Base-by-base conservation (phyloP, 805 yeast species). In the Pichia eremophila region DNA sequence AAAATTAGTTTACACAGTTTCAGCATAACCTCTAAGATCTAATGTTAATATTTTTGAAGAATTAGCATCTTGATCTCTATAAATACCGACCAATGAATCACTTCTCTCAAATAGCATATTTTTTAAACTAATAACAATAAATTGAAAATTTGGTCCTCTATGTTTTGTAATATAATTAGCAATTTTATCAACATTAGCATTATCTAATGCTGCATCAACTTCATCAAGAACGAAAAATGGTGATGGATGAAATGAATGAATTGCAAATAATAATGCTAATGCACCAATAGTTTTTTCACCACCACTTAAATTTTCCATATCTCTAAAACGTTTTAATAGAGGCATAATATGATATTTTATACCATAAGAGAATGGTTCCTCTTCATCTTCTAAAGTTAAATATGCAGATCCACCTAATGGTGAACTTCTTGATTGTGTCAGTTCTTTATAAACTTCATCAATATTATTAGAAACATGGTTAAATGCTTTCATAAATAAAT, bases 241-340 rank as follows among this genome's bases (percentile, higher is more conserved):
- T 1, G 96, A 83, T 3, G 97, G 97, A 45, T 83, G 91, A 65
- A 70, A 85, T 0, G 95, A 81, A 62, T 93, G 97, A 39, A 90
- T 79, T 0, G 98, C 90, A 68, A 93, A 93, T 43, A 93, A 65
- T 52, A 93, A 69, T 0, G 98, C 97, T 53, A 93, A 68, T 0
- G 99, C 99, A 2, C 99, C 99, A 63, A 93, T 83, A 2, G 97
- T 86, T 61, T 90, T 89, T 61, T 93, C 99, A 47, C 99, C 99
- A 46, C 99, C 99, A 1, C 96, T 88, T 22, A 93, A 71, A 47
- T 85, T 76, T 49, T 87, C 95, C 87, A 93, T 89, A 54, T 87
- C 96, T 54, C 91, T 75, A 63, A 89, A 93, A 55, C 96, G 73
- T 59, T 93, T 93, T 78, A 85, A 76, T 10, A 98, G 98, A 1